phyloP scores from a whole-genome alignment of 306 rosid genomes.

The Pyrus communis region DNA sequence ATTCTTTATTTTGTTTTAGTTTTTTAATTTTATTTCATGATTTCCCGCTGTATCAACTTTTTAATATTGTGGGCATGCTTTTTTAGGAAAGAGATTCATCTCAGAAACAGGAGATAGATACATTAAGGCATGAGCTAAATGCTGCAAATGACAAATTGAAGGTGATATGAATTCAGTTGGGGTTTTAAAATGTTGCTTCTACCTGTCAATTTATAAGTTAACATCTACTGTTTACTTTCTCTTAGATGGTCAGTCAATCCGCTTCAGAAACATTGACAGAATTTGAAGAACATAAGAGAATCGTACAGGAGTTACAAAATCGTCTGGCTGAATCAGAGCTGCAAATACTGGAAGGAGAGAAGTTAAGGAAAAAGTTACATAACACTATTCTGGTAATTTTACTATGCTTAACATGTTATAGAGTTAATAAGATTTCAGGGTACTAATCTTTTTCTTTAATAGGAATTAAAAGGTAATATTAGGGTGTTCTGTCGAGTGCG shows the following conservation, averaged over 20 bases:
- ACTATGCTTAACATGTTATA: background rate
- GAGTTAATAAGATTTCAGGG: background rate
- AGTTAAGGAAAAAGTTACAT: slow-evolving; percentile 68
- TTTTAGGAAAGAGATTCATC: slow-evolving; percentile 68
- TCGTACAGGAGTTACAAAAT: slow-evolving; percentile 43
- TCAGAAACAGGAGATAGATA: slow-evolving; percentile 51
- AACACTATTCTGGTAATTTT: slow-evolving; percentile 72
- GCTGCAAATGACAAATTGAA: slow-evolving; percentile 62
- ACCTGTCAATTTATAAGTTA: background rate
- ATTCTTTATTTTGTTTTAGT: background rate
- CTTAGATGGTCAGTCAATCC: slow-evolving; percentile 59
- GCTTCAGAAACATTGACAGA: slow-evolving; percentile 44
- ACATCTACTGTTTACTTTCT: background rate
- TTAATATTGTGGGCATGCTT: slow-evolving; percentile 2
- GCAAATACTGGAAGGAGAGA: slow-evolving; percentile 73
- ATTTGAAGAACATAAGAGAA: slow-evolving; percentile 57
- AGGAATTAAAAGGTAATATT: slow-evolving; percentile 96
- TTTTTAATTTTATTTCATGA: background rate
- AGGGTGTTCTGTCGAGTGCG: slow-evolving; percentile 94
- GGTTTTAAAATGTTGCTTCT: slow-evolving; percentile 1
- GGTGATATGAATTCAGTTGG: slow-evolving; percentile 30
- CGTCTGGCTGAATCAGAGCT: slow-evolving; percentile 59
- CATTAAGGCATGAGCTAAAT: slow-evolving; percentile 41
- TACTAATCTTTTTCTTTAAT: slow-evolving; percentile 8
- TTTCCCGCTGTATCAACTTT: background rate